Base-by-base conservation (phyloP, 140 eudicot genomes). In the Bidens hawaiensis region DNA sequence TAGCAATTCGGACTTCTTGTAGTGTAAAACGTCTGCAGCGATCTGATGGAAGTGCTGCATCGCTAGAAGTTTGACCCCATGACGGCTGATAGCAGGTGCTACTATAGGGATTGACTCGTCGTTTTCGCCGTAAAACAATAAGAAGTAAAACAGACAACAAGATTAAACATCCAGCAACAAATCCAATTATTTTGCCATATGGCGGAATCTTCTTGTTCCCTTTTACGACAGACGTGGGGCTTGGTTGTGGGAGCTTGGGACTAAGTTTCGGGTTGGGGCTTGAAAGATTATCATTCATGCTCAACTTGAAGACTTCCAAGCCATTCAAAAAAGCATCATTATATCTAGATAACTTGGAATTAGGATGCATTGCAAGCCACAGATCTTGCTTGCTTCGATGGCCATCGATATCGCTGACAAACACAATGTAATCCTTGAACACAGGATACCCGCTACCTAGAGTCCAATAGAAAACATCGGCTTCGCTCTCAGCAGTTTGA, bases 271-370 rank as follows among this genome's bases (percentile, higher is more conserved):
- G 95, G 70, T 78, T 87, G 1, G 75, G 82, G 3, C 67, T 72
- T 5, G 88, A 68, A 4, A 83, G 84, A 53, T 41, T 81, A 18
- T 67, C 69, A 1, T 25, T 45, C 45, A 25, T 30, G 21, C 64
- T 75, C 45, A 88, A 1, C 67, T 77, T 88, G 65, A 84, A 82
- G 14, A 70, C 82, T 69, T 88, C 96, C 59, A 88, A 38, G 1
- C 90, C 94, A 31, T 88, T 88, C 40, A 88, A 70, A 38, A 71
- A 71, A 14, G 54, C 76, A 43, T 72, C 76, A 0, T 0, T 12
- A 6, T 56, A 78, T 10, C 67, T 45, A 1, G 19, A 12, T 2
- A 0, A n/a, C n/a, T 1, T 0, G 0, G 2, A 0, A 34, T 64
- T 36, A 12, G 95, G 88, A 18, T 52, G 75, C 72, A 86, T 0